Base-by-base conservation (phyloP, 2,329 filamentous ascomycete species). In the Stromatinia cepivora region DNA sequence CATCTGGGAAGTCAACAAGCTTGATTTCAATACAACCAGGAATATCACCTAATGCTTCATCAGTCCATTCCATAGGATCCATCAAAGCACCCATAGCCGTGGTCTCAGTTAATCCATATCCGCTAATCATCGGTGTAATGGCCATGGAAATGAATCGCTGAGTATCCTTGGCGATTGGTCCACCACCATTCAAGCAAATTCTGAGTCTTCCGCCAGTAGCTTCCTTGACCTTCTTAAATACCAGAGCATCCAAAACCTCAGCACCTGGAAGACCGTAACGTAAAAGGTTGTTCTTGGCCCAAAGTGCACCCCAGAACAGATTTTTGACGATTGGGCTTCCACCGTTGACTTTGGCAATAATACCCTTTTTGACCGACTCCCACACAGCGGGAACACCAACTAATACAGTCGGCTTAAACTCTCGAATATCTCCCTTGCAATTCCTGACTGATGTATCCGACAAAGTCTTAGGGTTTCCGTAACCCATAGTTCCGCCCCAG, bases 361-460 rank as follows among this genome's bases (percentile, higher is more conserved):
- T 92, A 67, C 95, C 94, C 84, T 99, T 99, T 84, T 93, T 94
- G 76, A 98, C 91, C 0, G 92, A 94, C 82, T 98, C 95, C 94
- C 94, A 99, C 46, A 98, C 91, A 69, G 96, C 94, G 1, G 95
- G 95, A 7, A 99, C 95, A 79, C 95, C 95, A 50, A 97, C 91
- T 78, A 99, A 86, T 77, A 97, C 87, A 1, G 93, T 95, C 0
- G 95, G 95, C 74, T 86, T 87, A 79, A 97, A 90, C 78, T 97
- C 93, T 70, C 92, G 91, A 81, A 99, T 97, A 76, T 99, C 95
- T 75, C 95, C 94, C 75, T 89, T 88, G 82, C 92, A 97, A 81
- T 97, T 94, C 74, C 89, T 89, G 81, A 97, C 91, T 25, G 92
- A 95, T 4, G 83, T 81, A 78, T 98, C 94, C 13, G 94, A 92